Evolutionary conservation across 1,284 basidiomycete species (phyloP).

Genomic region (Peniophora sp.): DNA sequence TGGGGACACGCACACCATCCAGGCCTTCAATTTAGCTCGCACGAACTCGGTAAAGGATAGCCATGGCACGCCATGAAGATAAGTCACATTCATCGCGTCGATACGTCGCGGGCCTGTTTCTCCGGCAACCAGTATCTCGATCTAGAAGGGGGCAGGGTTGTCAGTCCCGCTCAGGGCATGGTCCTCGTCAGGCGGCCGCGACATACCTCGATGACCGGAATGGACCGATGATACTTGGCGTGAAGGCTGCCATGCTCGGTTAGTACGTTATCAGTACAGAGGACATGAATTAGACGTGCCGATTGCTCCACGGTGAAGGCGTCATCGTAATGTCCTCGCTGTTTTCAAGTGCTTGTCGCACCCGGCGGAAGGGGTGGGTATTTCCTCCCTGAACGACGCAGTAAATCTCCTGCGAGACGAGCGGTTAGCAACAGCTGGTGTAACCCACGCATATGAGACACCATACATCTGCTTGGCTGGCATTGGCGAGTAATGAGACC

Average conservation of each 20-base stretch:
- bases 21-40: conserved; percentile 69
- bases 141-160: conserved; percentile 30
- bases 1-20: conserved; percentile 54
- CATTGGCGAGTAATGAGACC: conserved; percentile 49
- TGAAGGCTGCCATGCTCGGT: conserved; percentile 22
- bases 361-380: conserved; percentile 44
- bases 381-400: conserved; percentile 49
- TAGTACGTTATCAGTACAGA: conserved; percentile 3
- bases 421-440: conserved; percentile 8
- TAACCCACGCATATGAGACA: neutral
- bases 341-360: conserved; percentile 41
- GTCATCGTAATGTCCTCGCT: conserved; percentile 33
- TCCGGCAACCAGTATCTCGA: conserved; percentile 73
- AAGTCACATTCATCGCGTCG: conserved; percentile 56
- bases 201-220: conserved; percentile 29
- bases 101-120: conserved; percentile 71
- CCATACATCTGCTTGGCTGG: conserved; percentile 46
- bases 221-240: conserved; percentile 26
- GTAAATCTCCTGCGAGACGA: conserved; percentile 36
- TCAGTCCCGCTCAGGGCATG: neutral
- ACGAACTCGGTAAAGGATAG: conserved; percentile 73
- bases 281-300: conserved; percentile 21
- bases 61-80: conserved; percentile 62
- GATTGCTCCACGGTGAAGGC: conserved; percentile 47
- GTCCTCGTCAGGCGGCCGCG: neutral